These are phyloP conservation scores for Phellopilus nigrolimitatus DNA, from an alignment of 1,284 basidiomycete species.

Conservation along the genomic window DNA sequence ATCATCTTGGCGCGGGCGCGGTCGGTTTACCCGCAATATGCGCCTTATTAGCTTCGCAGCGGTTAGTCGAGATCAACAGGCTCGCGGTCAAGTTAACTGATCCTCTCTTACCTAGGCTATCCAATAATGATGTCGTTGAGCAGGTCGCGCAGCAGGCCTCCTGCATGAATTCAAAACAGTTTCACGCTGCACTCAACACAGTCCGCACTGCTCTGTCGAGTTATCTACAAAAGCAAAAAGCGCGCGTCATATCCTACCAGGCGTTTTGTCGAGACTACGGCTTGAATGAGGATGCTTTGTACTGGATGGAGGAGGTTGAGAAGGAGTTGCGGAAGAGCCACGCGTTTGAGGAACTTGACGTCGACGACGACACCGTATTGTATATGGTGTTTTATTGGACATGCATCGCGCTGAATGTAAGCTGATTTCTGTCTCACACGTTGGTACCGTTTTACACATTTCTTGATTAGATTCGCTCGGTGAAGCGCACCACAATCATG, in stretches of 20 bases:
- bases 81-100: neutral
- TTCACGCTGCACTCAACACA: conserved; percentile 27
- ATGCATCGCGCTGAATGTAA: conserved; percentile 18
- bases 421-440: neutral
- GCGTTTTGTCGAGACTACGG: conserved; percentile 19
- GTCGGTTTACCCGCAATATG: conserved; percentile 34
- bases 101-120: conserved; percentile 25
- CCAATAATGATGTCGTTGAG: conserved; percentile 31
- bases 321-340: conserved; percentile 18
- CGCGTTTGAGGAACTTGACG: conserved; percentile 9
- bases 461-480: conserved; percentile 12
- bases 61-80: conserved; percentile 24
- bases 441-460: neutral
- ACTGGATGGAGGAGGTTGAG: conserved; percentile 26
- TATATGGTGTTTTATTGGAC: conserved; percentile 22
- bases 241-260: conserved; percentile 16
- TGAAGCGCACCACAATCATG: conserved; percentile 10
- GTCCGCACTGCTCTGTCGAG: conserved; percentile 27
- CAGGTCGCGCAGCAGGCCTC: conserved; percentile 32
- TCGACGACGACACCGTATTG: conserved; percentile 5
- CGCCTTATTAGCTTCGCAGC: conserved; percentile 33
- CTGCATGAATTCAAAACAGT: conserved; percentile 31
- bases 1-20: conserved; percentile 29
- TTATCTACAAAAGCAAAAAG: neutral
- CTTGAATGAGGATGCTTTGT: conserved; percentile 18